phyloP scores from a whole-genome alignment of 441 rosid genomes.

The Adansonia madagascariensis region DNA sequence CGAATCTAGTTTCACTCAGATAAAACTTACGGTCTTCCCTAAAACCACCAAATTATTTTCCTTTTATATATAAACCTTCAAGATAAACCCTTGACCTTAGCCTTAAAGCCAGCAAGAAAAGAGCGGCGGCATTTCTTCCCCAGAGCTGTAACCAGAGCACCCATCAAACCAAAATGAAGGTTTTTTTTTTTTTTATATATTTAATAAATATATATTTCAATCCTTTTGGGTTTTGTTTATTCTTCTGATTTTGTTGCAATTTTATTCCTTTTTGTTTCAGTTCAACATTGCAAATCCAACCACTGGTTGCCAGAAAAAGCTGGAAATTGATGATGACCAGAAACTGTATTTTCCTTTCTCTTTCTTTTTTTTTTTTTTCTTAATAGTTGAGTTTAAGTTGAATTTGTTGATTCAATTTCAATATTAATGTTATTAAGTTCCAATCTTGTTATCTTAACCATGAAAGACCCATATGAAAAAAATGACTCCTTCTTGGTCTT shows the following conservation, averaged over 20 bases:
- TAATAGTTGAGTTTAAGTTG: not conserved
- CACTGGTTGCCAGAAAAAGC: constrained; percentile 67
- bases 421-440: not conserved
- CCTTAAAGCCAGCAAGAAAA: not conserved
- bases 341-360: constrained; percentile 38
- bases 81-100: not conserved
- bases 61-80: not conserved
- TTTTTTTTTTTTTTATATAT: not conserved
- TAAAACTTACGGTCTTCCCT: not conserved
- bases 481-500: no score
- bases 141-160: constrained; percentile 12
- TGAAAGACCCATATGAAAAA: not conserved
- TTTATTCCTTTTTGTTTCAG: constrained; percentile 31
- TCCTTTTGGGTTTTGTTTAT: not conserved
- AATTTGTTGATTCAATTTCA: not conserved
- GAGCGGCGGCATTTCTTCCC: constrained; percentile 19
- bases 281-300: constrained; percentile 61
- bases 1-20: not conserved
- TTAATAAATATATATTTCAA: not conserved
- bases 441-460: not conserved
- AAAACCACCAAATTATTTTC: not conserved
- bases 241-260: not conserved
- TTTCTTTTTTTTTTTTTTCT: not conserved
- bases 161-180: constrained; percentile 42
- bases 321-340: constrained; percentile 61